These are phyloP conservation scores for Lipomyces yamanashiensis DNA, from an alignment of 805 yeast species.

Conservation along the genomic window DNA sequence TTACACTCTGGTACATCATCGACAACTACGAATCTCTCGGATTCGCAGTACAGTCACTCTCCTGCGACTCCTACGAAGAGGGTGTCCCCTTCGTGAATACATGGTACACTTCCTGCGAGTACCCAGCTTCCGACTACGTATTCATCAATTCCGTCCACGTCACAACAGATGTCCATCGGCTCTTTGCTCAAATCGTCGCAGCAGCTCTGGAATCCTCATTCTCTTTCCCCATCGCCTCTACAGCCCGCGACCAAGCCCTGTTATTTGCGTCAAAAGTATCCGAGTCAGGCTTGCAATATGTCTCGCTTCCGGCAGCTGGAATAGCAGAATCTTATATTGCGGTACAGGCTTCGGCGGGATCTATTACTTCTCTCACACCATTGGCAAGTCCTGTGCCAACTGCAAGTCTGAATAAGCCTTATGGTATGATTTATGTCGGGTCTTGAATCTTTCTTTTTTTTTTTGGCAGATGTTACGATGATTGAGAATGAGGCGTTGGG, in stretches of 20 bases:
- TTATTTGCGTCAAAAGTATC: background rate
- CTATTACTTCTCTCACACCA: background rate
- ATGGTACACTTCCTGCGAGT: constrained; percentile 10
- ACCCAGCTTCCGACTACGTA: constrained; percentile 19
- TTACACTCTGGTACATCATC: constrained; percentile 3
- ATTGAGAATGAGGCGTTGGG: background rate
- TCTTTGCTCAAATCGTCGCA: constrained; percentile 16
- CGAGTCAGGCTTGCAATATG: background rate
- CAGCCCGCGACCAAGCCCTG: no score
- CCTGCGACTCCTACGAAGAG: constrained; percentile 15
- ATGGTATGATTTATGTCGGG: constrained; percentile 4
- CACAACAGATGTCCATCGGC: constrained; percentile 24
- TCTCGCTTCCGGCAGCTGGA: background rate
- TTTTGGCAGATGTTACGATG: background rate
- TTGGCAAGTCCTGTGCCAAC: background rate
- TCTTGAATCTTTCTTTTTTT: background rate
- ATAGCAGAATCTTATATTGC: background rate
- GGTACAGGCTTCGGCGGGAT: background rate
- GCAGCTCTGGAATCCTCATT: background rate
- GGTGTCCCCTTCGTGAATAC: constrained; percentile 24
- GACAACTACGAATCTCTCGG: constrained; percentile 7
- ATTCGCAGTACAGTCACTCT: constrained; percentile 8
- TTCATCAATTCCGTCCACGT: constrained; percentile 29
- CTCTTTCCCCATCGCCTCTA: no score
- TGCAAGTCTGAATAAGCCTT: background rate